Percentiles rank a stretch among this genome's conserved stretches.
Conservation (phyloP, 1,284 basidiomycete genomes). For the Moesziomyces sp. region DNA sequence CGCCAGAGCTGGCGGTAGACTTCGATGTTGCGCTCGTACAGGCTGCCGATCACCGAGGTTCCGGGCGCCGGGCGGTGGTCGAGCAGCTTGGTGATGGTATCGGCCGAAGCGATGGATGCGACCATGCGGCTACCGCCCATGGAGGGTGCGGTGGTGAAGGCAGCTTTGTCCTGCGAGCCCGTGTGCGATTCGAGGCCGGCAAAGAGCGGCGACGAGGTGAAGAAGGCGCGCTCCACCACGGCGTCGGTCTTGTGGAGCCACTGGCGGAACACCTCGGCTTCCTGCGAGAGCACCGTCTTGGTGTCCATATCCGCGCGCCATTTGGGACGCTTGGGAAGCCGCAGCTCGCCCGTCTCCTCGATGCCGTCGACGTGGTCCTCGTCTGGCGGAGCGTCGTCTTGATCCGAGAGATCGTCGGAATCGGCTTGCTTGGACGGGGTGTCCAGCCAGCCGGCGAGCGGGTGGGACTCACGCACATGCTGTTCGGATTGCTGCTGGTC, state of each 20-base stretch:
- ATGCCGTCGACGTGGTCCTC: conserved; percentile 10
- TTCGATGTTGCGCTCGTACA: conserved; percentile 67
- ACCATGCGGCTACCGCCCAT: conserved; percentile 46
- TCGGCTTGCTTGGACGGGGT: not conserved
- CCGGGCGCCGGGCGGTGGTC: conserved; percentile 44
- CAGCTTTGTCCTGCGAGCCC: conserved; percentile 29
- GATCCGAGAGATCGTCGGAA: not conserved
- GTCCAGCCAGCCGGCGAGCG: conserved; percentile 30
- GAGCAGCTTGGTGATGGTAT: conserved; percentile 27
- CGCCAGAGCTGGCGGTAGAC: conserved; percentile 60
- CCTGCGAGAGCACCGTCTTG: conserved; percentile 54
- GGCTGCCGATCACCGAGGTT: conserved; percentile 74
- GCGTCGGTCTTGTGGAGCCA: conserved; percentile 55
- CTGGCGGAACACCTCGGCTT: conserved; percentile 48
- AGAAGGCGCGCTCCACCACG: conserved; percentile 46
- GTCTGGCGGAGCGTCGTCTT: conserved; percentile 6
- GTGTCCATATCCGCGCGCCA: conserved; percentile 52
- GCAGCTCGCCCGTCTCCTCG: conserved; percentile 38
- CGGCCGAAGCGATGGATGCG: conserved; percentile 26
- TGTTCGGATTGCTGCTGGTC: conserved; percentile 15
- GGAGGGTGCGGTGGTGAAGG: conserved; percentile 11
- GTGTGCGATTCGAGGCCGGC: conserved; percentile 32
- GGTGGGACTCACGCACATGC: conserved; percentile 18
- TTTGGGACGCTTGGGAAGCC: conserved; percentile 52
- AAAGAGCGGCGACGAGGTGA: conserved; percentile 47